Evolutionary conservation across 1,139 yeast species (phyloP), one percentile per base, ranked within the genome.

Genomic region (Geotrichum reessii): DNA sequence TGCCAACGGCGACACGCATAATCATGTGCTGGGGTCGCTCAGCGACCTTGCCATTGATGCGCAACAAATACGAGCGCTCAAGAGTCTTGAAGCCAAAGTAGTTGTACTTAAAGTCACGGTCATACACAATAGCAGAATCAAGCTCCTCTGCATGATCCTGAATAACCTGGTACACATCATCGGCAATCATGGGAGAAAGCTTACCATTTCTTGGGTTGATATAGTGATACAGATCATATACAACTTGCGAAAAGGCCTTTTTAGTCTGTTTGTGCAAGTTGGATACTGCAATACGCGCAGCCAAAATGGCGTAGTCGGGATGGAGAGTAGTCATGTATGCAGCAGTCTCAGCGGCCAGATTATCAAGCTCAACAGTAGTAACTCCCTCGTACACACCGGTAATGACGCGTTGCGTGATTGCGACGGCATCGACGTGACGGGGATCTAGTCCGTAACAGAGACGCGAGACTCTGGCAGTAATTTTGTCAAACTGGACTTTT

Each of bases 281-380:
- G 51, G 95, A 86, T 55, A 92, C 87, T 44, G 96, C 97, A 63
- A 93, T 85, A 75, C 99, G 85, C 37, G 98, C 98, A 56, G 97
- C 99, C 66, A 93, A 81, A 50, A 84, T 84, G 52, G 97, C 96
- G 69, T 93, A 92, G 75, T 93, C 98, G 24, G 98, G 98, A 73
- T 93, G 99, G 62, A 87, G 83, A 21, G 98, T 93, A 63, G 97
- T 89, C 96, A 92, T 87, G 69, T 88, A 87, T 50, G 98, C 98
- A 60, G 97, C 95, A 47, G 98, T 91, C 76, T 93, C 99, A 49
- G 97, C 97, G 55, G 97, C 96, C 60, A 93, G 81, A 75, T 93
- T 91, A 67, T 88, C 93, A 64, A 92, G 81, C 73, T 91, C 98
- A 64, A 88, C 83, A 60, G 99, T 93, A 69, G 93, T 91, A 58